Percentiles rank a stretch among this genome's conserved stretches.
Evolutionary conservation across 352 stramenopile species (phyloP).

Genomic region (Globisporangium carolinianum): DNA sequence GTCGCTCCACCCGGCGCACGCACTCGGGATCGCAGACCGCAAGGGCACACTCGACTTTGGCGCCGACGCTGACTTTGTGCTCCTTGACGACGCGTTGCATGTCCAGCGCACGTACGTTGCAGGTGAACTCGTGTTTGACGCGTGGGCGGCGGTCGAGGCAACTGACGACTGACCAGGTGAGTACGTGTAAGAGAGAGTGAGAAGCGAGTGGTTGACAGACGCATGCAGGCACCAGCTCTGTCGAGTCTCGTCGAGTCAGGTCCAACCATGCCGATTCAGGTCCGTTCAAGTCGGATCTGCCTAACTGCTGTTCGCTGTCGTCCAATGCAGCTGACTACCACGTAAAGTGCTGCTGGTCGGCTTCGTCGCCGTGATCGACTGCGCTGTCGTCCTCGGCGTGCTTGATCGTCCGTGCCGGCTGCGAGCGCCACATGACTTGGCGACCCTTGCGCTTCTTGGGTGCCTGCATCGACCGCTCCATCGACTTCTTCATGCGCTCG

Average conservation of each 20-base stretch:
- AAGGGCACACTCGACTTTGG: conserved; percentile 77
- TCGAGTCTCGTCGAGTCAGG: too few relatives aligned
- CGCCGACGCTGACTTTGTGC: conserved; percentile 74
- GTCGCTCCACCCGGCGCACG: conserved; percentile 66
- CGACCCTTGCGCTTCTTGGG: conserved; percentile 90
- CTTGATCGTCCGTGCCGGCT: conserved; percentile 70
- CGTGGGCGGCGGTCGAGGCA: background rate
- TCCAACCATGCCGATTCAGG: too few relatives aligned
- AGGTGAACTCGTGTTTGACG: conserved; percentile 51
- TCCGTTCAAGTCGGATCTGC: background rate
- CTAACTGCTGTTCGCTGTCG: background rate
- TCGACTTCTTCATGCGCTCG: conserved; percentile 91
- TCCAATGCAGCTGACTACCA: conserved; percentile 28
- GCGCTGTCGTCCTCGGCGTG: conserved; percentile 75
- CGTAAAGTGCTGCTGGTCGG: conserved; percentile 79
- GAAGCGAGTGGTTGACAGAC: background rate
- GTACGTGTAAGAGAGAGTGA: background rate
- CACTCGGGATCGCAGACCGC: conserved; percentile 41
- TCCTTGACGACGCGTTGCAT: conserved; percentile 64
- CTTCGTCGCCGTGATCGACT: conserved; percentile 74
- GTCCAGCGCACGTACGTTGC: conserved; percentile 74
- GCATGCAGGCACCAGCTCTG: background rate
- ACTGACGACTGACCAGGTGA: background rate
- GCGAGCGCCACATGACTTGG: conserved; percentile 91
- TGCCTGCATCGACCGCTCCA: conserved; percentile 90